Percentiles rank a stretch among this genome's conserved stretches.
These are phyloP conservation scores for Globisporangium heterothallicum DNA, from an alignment of 352 stramenopile species.

Conservation along the genomic window DNA sequence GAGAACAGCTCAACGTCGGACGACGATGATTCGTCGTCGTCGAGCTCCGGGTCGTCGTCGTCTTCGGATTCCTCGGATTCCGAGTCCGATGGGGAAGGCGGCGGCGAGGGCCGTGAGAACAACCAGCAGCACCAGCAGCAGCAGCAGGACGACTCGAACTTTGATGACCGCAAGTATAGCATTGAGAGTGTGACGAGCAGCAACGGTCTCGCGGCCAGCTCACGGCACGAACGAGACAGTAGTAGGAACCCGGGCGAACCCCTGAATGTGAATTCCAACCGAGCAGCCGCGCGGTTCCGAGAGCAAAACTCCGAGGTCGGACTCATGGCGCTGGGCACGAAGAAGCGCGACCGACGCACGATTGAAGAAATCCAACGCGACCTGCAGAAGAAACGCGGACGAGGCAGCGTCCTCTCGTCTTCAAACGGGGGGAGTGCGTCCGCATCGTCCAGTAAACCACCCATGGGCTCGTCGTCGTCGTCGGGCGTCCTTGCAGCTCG, in stretches of 20 bases:
- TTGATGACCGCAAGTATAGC: slow-evolving; percentile 28
- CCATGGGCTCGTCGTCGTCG: slow-evolving; percentile 2
- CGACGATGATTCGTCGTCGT: slow-evolving; percentile 73
- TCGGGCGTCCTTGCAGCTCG: slow-evolving; percentile 17
- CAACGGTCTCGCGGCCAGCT: slow-evolving; percentile 15
- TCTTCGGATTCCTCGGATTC: slow-evolving; percentile 77
- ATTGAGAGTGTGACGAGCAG: slow-evolving; percentile 24
- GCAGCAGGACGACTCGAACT: slow-evolving; percentile 4
- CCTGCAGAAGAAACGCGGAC: slow-evolving; percentile 54
- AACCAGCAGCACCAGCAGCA: slow-evolving; percentile 8
- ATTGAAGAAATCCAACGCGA: slow-evolving; percentile 87
- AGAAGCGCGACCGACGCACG: slow-evolving; percentile 81
- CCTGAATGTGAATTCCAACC: slow-evolving; percentile 70
- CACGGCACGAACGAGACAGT: neutral
- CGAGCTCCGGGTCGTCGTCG: slow-evolving; percentile 60
- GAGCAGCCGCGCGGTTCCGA: slow-evolving; percentile 59
- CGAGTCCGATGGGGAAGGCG: slow-evolving; percentile 54
- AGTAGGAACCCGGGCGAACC: slow-evolving; percentile 18
- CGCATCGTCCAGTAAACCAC: neutral
- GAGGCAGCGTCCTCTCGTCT: slow-evolving; percentile 5
- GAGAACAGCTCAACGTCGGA: slow-evolving; percentile 61
- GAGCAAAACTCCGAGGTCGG: slow-evolving; percentile 40
- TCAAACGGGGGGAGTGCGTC: slow-evolving; percentile 3
- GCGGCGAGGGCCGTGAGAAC: slow-evolving; percentile 21
- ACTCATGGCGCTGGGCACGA: slow-evolving; percentile 78